These are phyloP conservation scores for Backusella luteola DNA, from an alignment of 192 early-diverging fungal species.

Conservation along the genomic window DNA sequence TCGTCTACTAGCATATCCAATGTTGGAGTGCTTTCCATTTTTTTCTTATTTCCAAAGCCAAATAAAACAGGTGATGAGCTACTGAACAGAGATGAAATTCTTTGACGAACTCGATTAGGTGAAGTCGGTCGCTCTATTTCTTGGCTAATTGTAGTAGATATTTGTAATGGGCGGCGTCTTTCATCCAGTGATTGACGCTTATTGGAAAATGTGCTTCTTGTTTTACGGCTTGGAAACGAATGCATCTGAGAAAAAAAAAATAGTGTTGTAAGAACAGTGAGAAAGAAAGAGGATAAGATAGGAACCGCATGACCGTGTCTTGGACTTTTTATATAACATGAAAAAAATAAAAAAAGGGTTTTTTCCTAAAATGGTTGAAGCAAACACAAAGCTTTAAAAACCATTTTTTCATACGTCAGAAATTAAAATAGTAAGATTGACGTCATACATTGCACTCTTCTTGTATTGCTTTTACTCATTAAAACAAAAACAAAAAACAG, in stretches of 20 bases:
- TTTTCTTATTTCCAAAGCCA: not conserved
- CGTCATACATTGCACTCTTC: not conserved
- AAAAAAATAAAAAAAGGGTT: constrained; percentile 2
- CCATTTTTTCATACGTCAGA: not conserved
- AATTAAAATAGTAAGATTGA: not conserved
- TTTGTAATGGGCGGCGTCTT: not conserved
- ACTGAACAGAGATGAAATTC: constrained; percentile 8
- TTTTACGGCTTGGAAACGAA: not conserved
- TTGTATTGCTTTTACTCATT: not conserved
- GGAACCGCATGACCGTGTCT: not conserved
- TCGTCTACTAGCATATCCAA: not conserved
- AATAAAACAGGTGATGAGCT: constrained; percentile 2
- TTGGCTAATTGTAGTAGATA: not conserved
- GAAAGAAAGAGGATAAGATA: constrained; percentile 3
- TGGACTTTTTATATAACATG: not conserved
- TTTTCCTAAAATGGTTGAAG: constrained; percentile 9
- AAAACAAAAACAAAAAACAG: not conserved
- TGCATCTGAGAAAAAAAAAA: not conserved
- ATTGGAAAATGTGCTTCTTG: not conserved
- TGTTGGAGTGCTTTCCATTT: too few relatives aligned
- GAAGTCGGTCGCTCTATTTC: not conserved
- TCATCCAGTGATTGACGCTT: constrained; percentile 6
- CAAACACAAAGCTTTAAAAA: not conserved
- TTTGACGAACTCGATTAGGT: not conserved
- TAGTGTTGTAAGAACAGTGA: not conserved